A percentile compares a stretch with the other conserved stretches of the same genome.
Evolutionary conservation across 2,329 filamentous ascomycete genomes (phyloP).

Genomic region (Coniella vitis): DNA sequence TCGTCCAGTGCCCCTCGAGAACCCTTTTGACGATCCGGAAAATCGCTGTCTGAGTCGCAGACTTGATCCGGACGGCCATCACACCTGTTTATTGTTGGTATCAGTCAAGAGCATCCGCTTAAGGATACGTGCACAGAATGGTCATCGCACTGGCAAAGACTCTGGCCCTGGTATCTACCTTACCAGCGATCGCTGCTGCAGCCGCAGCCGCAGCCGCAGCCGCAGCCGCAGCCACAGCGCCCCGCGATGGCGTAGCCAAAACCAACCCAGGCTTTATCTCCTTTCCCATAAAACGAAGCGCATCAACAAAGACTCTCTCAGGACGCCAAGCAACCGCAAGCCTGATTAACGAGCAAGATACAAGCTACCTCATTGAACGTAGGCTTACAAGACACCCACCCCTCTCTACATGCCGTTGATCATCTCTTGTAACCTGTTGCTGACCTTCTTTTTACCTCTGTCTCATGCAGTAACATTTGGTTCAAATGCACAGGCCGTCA

Average conservation of each 20-base stretch:
- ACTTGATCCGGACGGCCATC: too few relatives aligned
- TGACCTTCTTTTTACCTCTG: neutral
- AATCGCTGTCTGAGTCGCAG: too few relatives aligned
- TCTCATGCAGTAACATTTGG: constrained; percentile 35
- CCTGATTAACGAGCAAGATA: constrained; percentile 14
- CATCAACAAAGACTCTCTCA: constrained; percentile 6
- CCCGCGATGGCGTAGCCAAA: constrained; percentile 5
- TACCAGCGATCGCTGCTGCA: constrained; percentile 8
- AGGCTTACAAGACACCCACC: neutral
- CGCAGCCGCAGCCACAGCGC: neutral
- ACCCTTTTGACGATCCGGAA: neutral
- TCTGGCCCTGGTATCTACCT: constrained; percentile 10
- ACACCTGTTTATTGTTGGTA: too few relatives aligned
- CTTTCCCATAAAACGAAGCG: constrained; percentile 12
- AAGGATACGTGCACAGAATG: neutral
- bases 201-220: neutral
- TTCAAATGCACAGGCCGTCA: constrained; percentile 40
- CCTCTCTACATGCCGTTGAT: neutral
- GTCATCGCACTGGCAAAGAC: neutral
- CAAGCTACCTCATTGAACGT: constrained; percentile 15
- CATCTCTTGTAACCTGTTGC: neutral
- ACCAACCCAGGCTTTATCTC: constrained; percentile 14
- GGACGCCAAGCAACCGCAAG: constrained; percentile 12
- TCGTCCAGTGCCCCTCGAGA: too few relatives aligned
- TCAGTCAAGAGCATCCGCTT: neutral